Base-by-base conservation (phyloP, 768 basidiomycete species). In the Ephemerocybe angulata region DNA sequence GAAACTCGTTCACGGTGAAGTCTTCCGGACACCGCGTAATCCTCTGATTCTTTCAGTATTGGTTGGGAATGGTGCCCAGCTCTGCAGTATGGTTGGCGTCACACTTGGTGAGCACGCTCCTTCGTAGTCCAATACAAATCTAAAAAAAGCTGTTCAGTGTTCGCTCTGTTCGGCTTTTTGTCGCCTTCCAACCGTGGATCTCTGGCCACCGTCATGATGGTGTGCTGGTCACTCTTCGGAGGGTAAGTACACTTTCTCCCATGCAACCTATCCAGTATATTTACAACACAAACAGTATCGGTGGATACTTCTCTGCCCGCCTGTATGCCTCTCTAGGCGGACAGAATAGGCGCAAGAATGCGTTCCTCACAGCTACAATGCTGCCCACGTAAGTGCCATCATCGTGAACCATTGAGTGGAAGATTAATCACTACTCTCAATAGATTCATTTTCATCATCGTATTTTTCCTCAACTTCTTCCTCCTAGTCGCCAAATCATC, bases 1-100 rank as follows among this genome's bases (percentile, higher is more conserved):
- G 96, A 98, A 98, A 66, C 82, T 98, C 17, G 86, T 98, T 22
- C 93, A 97, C 61, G 94, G 93, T 21, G 96, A 98, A 70, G 91
- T 98, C 17, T 98, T 98, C 78, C 83, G 96, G 21, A 76, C 86
- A 1, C 96, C 96, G 1, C 72, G 73, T 42, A 79, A 86, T 51
- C 84, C 93, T 0, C 83, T 94, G 78, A 59, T 87, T 7, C 73
- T 98, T 7, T 86, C 93, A 3, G 81, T 93, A 33, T 80, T 94
- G 71, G 85, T 89, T n/a, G 96, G 96, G 11, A 98, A 93, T 63
- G 93, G 93, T 7, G 75, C 85, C 27, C 94, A 97, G 65, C 72
- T 95, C 5, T 85, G 83, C 58, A 82, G 87, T 11, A 97, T 98
- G 95, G 85, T 86, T 51, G 80, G 73, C 4, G 86, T 98, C 22